Evolutionary conservation across 2,329 filamentous ascomycete genomes (phyloP), one percentile per base, ranked within the genome.

Genomic region (Fusarium chlamydosporum): DNA sequence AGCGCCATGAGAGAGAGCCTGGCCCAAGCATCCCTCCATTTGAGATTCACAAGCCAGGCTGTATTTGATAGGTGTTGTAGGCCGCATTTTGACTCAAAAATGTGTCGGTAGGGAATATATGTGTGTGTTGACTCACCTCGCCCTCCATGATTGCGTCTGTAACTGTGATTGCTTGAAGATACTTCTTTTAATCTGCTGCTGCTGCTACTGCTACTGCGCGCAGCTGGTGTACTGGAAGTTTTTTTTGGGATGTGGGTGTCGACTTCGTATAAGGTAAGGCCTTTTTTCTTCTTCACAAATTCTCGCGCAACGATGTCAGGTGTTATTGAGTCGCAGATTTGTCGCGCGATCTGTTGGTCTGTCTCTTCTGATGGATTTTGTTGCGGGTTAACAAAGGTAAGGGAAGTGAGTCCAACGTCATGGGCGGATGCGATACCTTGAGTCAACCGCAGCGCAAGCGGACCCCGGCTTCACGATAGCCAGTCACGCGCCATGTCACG

Each of bases 101-200:
- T 43, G 40, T 38, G 31, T 26, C 13, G 40, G 12, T 15, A 47
- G n/a, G 13, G 43, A 42, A 37, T n/a, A 26, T 38, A 47, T 34
- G 7, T 23, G 29, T 33, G 52, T 23, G 23, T 34, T 40, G 43
- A 73, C 72, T 74, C 62, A 74, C 72, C 60, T 74, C 64, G 64
- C 68, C 70, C 38, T 74, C 72, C 72, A 74, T 74, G 70, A 42
- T 69, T 50, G 33, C 33, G 47, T 38, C 34, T 38, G 47, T 7
- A n/a, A 15, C 27, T 27, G 33, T 38, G 47, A 37, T n/a, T 61
- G 51, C 53, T 65, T 23, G 46, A 52, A 56, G 47, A 52, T 64
- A 42, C 42, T 61, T 64, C 51, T 69, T 54, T 37, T 26, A 48
- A 34, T 50, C 42, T 60, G 59, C 38, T 50, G 43, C 40, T 56